A percentile compares a stretch with the other conserved stretches of the same genome.
These are phyloP conservation scores for Diospyros kaki DNA, from an alignment of 148 eudicot genomes.

Conservation along the genomic window DNA sequence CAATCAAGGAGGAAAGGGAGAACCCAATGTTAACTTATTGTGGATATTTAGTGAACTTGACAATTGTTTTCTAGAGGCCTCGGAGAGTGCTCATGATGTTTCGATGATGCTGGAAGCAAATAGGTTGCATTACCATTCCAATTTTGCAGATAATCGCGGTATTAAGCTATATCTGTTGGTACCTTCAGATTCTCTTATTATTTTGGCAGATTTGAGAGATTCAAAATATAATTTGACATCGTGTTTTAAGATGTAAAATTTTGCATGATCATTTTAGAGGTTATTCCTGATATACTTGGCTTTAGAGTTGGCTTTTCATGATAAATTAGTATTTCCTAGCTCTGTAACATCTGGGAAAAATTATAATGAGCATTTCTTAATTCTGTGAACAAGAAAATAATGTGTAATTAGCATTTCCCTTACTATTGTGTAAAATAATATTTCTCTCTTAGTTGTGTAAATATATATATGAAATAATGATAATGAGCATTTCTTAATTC, in stretches of 20 bases:
- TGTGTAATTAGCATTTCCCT: background rate
- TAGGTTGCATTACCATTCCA: constrained; percentile 92
- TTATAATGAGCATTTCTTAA: too few species aligned
- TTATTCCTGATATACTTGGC: background rate
- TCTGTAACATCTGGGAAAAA: background rate
- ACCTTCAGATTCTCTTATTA: background rate
- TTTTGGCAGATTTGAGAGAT: background rate
- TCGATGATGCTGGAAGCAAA: constrained; percentile 91
- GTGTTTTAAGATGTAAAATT: background rate
- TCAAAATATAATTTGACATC: background rate
- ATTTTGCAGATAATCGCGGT: constrained; percentile 81
- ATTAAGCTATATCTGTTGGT: constrained; percentile 3
- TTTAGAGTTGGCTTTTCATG: background rate
- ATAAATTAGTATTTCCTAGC: background rate
- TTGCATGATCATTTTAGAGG: background rate
- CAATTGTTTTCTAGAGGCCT: constrained; percentile 77
- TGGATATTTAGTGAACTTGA: constrained; percentile 68
- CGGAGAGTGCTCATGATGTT: constrained; percentile 78
- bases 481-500: too few species aligned
- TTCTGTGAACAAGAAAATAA: background rate
- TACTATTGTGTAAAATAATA: background rate
- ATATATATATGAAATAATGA: too few species aligned
- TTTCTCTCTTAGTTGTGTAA: too few species aligned
- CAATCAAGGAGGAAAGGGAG: constrained; percentile 47
- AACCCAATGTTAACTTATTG: constrained; percentile 33